These are phyloP conservation scores for Catharanthus roseus DNA, from an alignment of 257 asterid genomes.

Conservation along the genomic window DNA sequence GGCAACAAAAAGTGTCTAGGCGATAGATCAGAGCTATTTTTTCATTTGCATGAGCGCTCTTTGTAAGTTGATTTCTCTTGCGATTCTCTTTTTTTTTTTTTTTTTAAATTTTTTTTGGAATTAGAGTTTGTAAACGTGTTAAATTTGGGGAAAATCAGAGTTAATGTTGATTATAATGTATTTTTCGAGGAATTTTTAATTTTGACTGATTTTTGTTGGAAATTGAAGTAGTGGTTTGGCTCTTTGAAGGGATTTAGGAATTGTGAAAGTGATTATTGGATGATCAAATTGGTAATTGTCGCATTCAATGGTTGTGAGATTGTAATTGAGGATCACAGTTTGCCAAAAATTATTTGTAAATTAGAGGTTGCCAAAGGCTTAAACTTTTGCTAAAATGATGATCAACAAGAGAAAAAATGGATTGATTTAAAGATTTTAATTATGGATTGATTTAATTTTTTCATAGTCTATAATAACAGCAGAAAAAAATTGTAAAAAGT, in stretches of 20 bases:
- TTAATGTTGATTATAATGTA: neutral
- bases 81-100: too few species aligned
- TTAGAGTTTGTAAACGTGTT: too few species aligned
- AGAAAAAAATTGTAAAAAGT: too few species aligned
- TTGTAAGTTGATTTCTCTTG: slow-evolving; percentile 6
- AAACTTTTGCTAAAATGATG: too few species aligned
- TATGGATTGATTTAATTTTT: too few species aligned
- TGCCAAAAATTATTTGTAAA: neutral
- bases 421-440: neutral
- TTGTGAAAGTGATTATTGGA: neutral
- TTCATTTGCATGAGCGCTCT: neutral
- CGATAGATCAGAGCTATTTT: neutral
- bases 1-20: neutral
- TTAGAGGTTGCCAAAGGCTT: too few species aligned
- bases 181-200: neutral
- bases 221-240: neutral
- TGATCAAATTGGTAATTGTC: neutral
- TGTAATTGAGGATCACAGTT: neutral
- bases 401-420: too few species aligned
- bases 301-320: neutral
- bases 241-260: neutral
- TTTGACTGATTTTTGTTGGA: neutral
- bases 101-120: neutral
- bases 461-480: too few species aligned
- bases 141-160: neutral